Percentiles rank a stretch among this genome's conserved stretches.
Evolutionary conservation across 768 basidiomycete species (phyloP).

Genomic region (Tylopilus sp.): DNA sequence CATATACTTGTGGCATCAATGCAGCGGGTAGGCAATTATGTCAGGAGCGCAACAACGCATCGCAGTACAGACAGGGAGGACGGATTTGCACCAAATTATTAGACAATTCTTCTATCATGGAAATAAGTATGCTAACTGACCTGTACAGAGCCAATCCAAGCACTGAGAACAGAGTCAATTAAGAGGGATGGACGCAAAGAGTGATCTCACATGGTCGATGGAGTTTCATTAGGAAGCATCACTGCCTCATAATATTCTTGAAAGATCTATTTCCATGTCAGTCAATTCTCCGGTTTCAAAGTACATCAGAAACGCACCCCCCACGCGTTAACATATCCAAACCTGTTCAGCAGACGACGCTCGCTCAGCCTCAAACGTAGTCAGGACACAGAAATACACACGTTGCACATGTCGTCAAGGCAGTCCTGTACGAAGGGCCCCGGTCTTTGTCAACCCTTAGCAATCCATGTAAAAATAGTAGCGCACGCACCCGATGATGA

Average conservation of each 20-base stretch:
- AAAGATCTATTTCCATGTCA: slow-evolving; percentile 47
- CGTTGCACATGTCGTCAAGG: slow-evolving; percentile 38
- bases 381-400: slow-evolving; percentile 19
- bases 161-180: slow-evolving; percentile 37
- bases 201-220: slow-evolving; percentile 59
- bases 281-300: not conserved
- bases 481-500: slow-evolving; percentile 25
- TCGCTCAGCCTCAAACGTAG: not conserved
- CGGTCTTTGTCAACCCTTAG: not conserved
- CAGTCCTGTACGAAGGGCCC: slow-evolving; percentile 7
- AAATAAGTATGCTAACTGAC: slow-evolving; percentile 27
- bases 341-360: slow-evolving; percentile 30
- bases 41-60: not conserved
- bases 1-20: slow-evolving; percentile 45
- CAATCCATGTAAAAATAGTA: not conserved
- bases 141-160: slow-evolving; percentile 81
- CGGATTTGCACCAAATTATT: not conserved
- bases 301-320: slow-evolving; percentile 47
- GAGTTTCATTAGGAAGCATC: slow-evolving; percentile 44
- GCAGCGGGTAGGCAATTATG: not conserved
- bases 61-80: not conserved
- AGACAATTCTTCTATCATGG: not conserved
- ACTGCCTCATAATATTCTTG: slow-evolving; percentile 67
- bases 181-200: not conserved
- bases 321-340: slow-evolving; percentile 74